Evolutionary conservation across 1,284 basidiomycete species (phyloP).

Genomic region (Rhodotorula sp.): DNA sequence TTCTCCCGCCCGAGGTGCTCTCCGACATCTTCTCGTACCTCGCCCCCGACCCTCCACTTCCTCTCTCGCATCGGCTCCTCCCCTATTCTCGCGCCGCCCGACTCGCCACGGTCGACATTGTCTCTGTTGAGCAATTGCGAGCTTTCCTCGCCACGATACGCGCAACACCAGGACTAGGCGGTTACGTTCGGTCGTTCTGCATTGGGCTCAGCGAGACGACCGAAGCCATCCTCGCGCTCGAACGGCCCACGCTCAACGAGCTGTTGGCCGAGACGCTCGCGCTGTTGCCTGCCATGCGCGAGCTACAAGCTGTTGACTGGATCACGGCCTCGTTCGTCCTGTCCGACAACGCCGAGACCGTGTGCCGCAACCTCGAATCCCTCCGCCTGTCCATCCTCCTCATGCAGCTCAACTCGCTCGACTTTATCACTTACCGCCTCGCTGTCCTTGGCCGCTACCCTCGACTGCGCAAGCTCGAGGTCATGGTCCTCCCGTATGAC

Average conservation of each 20-base stretch:
- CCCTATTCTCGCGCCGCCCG: conserved; percentile 13
- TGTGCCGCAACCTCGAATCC: not conserved
- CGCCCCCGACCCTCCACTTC: not conserved
- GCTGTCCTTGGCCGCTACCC: conserved; percentile 8
- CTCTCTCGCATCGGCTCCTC: conserved; percentile 12
- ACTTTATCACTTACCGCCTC: conserved; percentile 28
- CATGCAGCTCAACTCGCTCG: conserved; percentile 11
- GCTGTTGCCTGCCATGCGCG: conserved; percentile 1
- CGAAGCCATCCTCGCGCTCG: conserved; percentile 3
- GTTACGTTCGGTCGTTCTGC: not conserved
- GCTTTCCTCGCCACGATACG: not conserved
- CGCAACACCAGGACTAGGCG: not conserved
- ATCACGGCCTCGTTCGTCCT: conserved; percentile 8
- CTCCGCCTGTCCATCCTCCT: conserved; percentile 6
- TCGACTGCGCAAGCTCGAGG: conserved; percentile 1
- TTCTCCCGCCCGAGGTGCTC: conserved; percentile 17
- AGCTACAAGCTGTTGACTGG: conserved; percentile 8
- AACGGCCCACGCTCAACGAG: conserved; percentile 3
- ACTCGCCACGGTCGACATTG: not conserved
- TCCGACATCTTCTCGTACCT: conserved; percentile 15
- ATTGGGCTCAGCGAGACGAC: conserved; percentile 1
- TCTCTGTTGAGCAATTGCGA: not conserved
- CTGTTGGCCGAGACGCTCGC: conserved; percentile 2
- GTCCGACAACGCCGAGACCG: not conserved
- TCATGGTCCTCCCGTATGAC: conserved; percentile 26